Conservation (phyloP, 1,139 yeast genomes). For the Candida smagusa region DNA sequence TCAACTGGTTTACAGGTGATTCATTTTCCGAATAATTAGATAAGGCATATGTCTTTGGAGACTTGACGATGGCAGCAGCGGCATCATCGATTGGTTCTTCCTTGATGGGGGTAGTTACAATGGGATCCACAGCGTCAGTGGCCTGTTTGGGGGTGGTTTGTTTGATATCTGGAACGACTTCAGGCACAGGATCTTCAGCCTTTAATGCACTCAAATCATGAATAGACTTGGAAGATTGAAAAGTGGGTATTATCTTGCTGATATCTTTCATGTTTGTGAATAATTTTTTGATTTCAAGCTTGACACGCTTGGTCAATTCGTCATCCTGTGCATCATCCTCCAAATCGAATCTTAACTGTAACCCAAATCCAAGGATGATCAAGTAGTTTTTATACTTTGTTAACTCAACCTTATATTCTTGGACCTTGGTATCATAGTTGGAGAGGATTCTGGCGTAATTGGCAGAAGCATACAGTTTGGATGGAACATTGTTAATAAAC, state of each 20-base stretch:
- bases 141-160: conserved; percentile 1
- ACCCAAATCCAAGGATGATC: conserved; percentile 45
- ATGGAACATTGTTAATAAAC: conserved; percentile 29
- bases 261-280: conserved; percentile 36
- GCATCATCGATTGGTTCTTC: conserved; percentile 4
- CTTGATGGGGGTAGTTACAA: neutral
- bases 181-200: conserved; percentile 12
- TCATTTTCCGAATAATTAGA: conserved; percentile 36
- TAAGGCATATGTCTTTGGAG: conserved; percentile 43
- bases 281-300: conserved; percentile 35
- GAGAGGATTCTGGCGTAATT: conserved; percentile 34
- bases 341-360: conserved; percentile 44
- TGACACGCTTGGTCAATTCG: conserved; percentile 35
- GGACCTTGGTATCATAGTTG: conserved; percentile 40
- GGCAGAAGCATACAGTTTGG: conserved; percentile 25
- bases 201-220: conserved; percentile 24
- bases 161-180: conserved; percentile 4
- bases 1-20: conserved; percentile 38
- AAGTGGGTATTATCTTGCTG: conserved; percentile 38
- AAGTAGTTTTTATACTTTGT: conserved; percentile 46
- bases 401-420: conserved; percentile 44
- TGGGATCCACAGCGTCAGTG: conserved; percentile 1
- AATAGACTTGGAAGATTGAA: conserved; percentile 32
- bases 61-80: conserved; percentile 29
- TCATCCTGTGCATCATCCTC: conserved; percentile 30